phyloP scores from a whole-genome alignment of 2,329 filamentous ascomycete genomes.

The Hymenoscyphus fructigenus region DNA sequence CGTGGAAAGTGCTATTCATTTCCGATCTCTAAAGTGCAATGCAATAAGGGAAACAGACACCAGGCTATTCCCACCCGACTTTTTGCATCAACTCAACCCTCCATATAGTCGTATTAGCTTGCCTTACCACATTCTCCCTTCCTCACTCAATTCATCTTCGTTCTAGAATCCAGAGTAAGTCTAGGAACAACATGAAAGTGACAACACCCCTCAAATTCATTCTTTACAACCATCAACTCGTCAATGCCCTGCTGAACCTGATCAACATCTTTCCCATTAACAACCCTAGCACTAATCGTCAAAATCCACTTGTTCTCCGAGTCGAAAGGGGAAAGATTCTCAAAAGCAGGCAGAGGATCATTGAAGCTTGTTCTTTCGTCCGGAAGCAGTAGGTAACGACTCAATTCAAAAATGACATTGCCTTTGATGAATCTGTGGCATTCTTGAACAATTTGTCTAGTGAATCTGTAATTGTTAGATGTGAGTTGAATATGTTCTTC shows the following conservation, averaged over 20 bases:
- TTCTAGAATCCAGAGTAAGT: slow-evolving; percentile 52
- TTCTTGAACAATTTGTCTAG: slow-evolving; percentile 27
- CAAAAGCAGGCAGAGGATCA: slow-evolving; percentile 46
- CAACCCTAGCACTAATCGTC: slow-evolving; percentile 51
- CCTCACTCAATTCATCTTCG: slow-evolving; percentile 25
- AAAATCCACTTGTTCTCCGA: slow-evolving; percentile 54
- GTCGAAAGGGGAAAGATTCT: slow-evolving; percentile 49
- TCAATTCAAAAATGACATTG: slow-evolving; percentile 33
- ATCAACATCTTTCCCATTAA: slow-evolving; percentile 54
- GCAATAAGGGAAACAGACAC: background rate
- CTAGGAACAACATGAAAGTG: slow-evolving; percentile 53
- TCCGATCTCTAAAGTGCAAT: background rate
- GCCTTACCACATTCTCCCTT: background rate
- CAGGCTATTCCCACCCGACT: background rate
- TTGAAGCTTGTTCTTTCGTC: slow-evolving; percentile 29
- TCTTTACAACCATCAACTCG: slow-evolving; percentile 47
- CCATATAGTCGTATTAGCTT: background rate
- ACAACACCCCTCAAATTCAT: slow-evolving; percentile 52
- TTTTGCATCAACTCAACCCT: background rate
- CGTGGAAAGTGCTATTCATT: background rate
- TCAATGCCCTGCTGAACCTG: slow-evolving; percentile 55
- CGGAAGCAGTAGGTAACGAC: slow-evolving; percentile 29
- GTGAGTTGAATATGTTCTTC: too few species aligned
- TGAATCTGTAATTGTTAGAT: slow-evolving; percentile 25
- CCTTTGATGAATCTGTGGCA: slow-evolving; percentile 32